A percentile compares a stretch with the other conserved stretches of the same genome.
Conservation (phyloP, 345 rosid genomes). For the Lumnitzera racemosa region DNA sequence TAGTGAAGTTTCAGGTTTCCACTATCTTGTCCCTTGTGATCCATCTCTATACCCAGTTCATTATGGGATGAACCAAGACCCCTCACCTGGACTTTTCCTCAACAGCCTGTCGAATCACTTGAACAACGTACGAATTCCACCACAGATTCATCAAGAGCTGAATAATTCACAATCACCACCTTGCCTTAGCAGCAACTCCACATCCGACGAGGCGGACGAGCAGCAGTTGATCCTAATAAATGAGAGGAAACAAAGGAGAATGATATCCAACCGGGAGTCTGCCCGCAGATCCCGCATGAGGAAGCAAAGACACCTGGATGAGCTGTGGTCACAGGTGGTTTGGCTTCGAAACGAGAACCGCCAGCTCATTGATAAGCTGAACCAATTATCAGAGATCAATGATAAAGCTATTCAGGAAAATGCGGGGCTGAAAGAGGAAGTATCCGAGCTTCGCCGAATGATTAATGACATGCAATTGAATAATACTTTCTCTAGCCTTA, state of each 20-base stretch:
- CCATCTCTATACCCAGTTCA: conserved; percentile 39
- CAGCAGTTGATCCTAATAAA: conserved; percentile 49
- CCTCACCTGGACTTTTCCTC: conserved; percentile 11
- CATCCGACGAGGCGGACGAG: conserved; percentile 80
- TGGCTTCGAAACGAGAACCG: conserved; percentile 85
- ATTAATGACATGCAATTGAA: conserved; percentile 51
- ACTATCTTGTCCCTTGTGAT: conserved; percentile 27
- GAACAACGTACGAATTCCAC: too few relatives aligned
- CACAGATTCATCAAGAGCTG: conserved; percentile 8
- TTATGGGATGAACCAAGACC: conserved; percentile 23
- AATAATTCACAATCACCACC: conserved; percentile 27
- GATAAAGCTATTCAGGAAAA: conserved; percentile 56
- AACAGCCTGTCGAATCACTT: neutral
- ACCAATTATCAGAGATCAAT: conserved; percentile 50
- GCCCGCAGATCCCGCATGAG: conserved; percentile 95
- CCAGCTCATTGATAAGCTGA: conserved; percentile 68
- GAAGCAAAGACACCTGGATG: conserved; percentile 92
- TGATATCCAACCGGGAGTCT: conserved; percentile 92
- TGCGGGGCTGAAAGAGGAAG: conserved; percentile 64
- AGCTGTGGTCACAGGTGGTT: conserved; percentile 81
- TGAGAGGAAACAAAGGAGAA: conserved; percentile 87
- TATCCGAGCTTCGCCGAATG: conserved; percentile 54
- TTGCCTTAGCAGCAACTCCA: conserved; percentile 55
- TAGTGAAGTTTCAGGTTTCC: conserved; percentile 43
- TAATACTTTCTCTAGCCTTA: conserved; percentile 38